phyloP scores from a whole-genome alignment of 2,329 filamentous ascomycete genomes.

The Scopulariopsis brevicaulis region DNA sequence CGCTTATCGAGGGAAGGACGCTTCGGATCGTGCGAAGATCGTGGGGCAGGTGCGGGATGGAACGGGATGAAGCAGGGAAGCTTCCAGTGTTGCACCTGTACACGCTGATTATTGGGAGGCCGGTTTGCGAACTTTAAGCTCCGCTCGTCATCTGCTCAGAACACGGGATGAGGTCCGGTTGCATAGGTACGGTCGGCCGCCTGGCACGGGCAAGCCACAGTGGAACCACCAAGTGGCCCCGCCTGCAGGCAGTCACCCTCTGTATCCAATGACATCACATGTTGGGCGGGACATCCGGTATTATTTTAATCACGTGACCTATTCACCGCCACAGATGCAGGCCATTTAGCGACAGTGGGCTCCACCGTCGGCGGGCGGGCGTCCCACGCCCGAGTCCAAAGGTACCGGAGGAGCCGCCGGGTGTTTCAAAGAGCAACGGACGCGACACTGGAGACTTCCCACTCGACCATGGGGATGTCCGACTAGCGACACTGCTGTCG shows the following conservation, averaged over 20 bases:
- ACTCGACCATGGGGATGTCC: constrained; percentile 1
- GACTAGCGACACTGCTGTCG: not conserved
- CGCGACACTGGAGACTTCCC: not conserved
- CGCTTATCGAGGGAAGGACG: not conserved
- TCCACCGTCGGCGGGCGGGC: not conserved
- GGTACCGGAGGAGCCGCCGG: not conserved
- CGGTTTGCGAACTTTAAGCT: not conserved
- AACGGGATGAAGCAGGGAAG: not conserved
- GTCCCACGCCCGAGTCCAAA: not conserved
- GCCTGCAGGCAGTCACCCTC: not conserved
- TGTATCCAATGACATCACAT: constrained; percentile 2
- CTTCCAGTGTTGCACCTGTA: not conserved
- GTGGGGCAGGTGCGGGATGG: not conserved
- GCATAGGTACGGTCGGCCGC: not conserved
- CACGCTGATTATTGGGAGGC: not conserved
- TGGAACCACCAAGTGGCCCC: not conserved
- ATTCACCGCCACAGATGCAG: not conserved
- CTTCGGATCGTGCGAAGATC: not conserved
- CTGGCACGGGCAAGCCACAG: constrained; percentile 1
- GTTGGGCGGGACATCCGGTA: not conserved
- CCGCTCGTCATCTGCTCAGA: constrained; percentile 2
- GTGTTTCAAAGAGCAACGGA: constrained; percentile 5
- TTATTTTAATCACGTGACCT: not conserved
- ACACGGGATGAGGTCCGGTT: not conserved
- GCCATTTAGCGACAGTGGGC: not conserved